Evolutionary conservation across 2,329 filamentous ascomycete genomes (phyloP), one percentile per base, ranked within the genome.

Genomic region (Clarireedia paspali): DNA sequence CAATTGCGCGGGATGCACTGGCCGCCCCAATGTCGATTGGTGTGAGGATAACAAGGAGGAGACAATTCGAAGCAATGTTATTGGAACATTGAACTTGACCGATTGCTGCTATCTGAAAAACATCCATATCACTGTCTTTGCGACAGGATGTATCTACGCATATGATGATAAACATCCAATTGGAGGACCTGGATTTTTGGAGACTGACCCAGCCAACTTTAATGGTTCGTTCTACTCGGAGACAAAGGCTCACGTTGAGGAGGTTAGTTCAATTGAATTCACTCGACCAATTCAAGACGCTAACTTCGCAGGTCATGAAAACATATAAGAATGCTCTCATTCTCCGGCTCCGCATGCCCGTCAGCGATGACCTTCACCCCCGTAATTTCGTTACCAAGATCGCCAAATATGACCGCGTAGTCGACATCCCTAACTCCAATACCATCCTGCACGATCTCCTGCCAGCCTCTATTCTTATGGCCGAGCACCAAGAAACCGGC

Each of bases 371-470:
- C 72, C 74, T 87, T 38, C 79, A 87, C 69, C 70, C 79, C 17
- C 80, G 83, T 67, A 85, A 80, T 71, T 87, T 87, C 64, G 82
- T 87, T 63, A 85, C 83, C 70, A 87, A 87, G 73, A 85, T 87
- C 63, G 72, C 76, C 63, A 77, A 78, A 64, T 88, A 87, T 70
- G 78, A 83, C 53, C 75, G 75, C 49, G 81, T 88, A 39, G 82
- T 87, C 61, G 77, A 87, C 67, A 81, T 87, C 49, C 83, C 82
- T 59, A 87, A 87, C 71, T 84, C 81, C 70, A 84, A 85, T 73
- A 83, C 81, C 46, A 80, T 87, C 62, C 76, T 87, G 46, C 75
- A 78, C 60, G 81, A 86, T 64, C 78, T 87, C 48, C 74, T 87
- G 20, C 84, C 84, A 10, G 77, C 78, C 12, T 78, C 81, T 2